Evolutionary conservation across 352 stramenopile genomes (phyloP), one percentile per base, ranked within the genome.

Genomic region (Albugo laibachii): DNA sequence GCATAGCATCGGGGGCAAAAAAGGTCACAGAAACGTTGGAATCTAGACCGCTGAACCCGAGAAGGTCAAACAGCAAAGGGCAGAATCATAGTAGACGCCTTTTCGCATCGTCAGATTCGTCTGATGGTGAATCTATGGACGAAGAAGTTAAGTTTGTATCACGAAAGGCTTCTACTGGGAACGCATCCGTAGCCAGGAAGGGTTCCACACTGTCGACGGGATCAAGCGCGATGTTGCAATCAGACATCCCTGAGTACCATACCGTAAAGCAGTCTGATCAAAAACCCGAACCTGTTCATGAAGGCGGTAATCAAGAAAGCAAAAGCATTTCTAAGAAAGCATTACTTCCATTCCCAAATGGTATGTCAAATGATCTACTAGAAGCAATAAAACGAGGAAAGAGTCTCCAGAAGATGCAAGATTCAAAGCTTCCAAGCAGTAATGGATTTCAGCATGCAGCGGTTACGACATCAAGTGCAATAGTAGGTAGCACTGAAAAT

Each of bases 301-400:
- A 31, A 8, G 8, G 24, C 3, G 24, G 8, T 31, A 31, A 10
- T 3, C 24, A 31, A 31, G 43, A 48, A 27, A 24, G 15, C 6
- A 57, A 41, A 0, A 42, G 21, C 3, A 20, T 36, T 45, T 8
- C 48, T 16, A 11, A 47, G 38, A 11, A 36, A 55, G 27, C 50
- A 54, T 31, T 34, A 16, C 40, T 42, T 36, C n/a, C 46, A 36
- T 66, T 60, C 35, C 71, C 65, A 35, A 66, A 73, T 51, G 77
- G 72, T 1, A 31, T 31, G 24, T 31, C 24, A 31, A 31, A 10
- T 31, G 68, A 89, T 57, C 57, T 89, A 19, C 55, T 89, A 14
- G 77, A 74, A 35, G 77, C 74, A 5, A 89, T 89, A 53, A 72
- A 71, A 24, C 58, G 84, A 48, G 74, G 77, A 14, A 43, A 63